Conservation (phyloP, 2,329 filamentous ascomycete species). For the Hymenoscyphus linearis region DNA sequence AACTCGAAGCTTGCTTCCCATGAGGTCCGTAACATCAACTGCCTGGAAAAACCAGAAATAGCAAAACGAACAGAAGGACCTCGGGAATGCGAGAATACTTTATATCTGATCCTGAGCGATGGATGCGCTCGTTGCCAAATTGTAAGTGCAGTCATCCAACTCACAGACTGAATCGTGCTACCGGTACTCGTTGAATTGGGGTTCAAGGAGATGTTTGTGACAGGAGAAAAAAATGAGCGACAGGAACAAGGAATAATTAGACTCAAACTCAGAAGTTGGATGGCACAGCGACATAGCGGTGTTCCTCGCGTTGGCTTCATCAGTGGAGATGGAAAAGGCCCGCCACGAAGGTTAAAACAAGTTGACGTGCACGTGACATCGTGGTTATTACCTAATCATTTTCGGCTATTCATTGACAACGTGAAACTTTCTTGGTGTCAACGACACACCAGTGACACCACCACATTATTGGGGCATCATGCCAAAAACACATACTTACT, state of each 20-base stretch:
- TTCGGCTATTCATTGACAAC: background rate
- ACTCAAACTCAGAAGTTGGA: too few species aligned
- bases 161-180: background rate
- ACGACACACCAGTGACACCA: background rate
- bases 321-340: background rate
- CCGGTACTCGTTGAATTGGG: background rate
- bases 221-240: too few species aligned
- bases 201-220: too few species aligned
- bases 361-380: background rate
- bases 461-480: background rate
- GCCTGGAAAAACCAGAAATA: background rate
- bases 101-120: background rate
- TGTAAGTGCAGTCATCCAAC: background rate
- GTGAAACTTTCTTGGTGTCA: background rate
- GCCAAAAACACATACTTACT: background rate
- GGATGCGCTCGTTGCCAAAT: background rate
- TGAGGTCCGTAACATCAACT: background rate
- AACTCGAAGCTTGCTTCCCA: background rate
- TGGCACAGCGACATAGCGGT: too few species aligned
- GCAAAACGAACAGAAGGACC: background rate
- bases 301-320: too few species aligned
- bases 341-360: background rate
- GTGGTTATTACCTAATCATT: background rate
- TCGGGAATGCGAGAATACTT: background rate
- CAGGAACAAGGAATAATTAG: too few species aligned